Base-by-base conservation (phyloP, 306 rosid species). In the Trichosanthes truncata region DNA sequence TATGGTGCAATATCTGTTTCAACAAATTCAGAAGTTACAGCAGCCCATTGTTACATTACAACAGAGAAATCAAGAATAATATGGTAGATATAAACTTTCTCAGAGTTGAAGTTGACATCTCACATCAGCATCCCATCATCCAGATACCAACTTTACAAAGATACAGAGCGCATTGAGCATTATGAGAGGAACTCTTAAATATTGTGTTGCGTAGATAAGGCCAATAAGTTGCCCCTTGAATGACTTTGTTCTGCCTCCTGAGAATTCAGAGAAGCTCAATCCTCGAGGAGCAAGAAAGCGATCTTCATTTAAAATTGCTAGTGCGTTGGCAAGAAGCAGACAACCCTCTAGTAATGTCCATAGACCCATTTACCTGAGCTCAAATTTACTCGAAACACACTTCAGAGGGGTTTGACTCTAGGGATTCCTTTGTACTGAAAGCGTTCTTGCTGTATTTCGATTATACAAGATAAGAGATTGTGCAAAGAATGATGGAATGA, bases 231-330 rank as follows among this genome's bases (percentile, higher is more conserved):
- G 96, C 81, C 97, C 94, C 83, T 89, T 92, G 38, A 92, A 85
- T 43, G 96, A 87, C 53, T 92, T 94, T 52, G 91, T 82, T 89
- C 76, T 91, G 83, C 93, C 92, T n/a, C 85, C 92, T 3, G 92
- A 87, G 85, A 88, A 84, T 25, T 89, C 94, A 31, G 96, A 83
- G 79, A 92, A 89, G 89, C 91, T 87, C 91, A 85, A 89, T 73
- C 98, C 94, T 81, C 92, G 88, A 9, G 91, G 97, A 13, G 89
- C 87, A 63, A 94, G 93, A 85, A 94, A 94, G 10, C 97, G 94
- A 81, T 94, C 98, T 84, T 92, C 98, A 9, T 94, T 94, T 56
- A 93, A 82, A 74, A 93, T 88, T 10, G 98, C 97, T 26, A 93
- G 76, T 40, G 97, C 88, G 78, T 93, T 93, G 65, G 93, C 94